Percentiles rank a stretch among this genome's conserved stretches.
Evolutionary conservation across 2,329 filamentous ascomycete genomes (phyloP).

Genomic region (Dichotomopilus funicola): DNA sequence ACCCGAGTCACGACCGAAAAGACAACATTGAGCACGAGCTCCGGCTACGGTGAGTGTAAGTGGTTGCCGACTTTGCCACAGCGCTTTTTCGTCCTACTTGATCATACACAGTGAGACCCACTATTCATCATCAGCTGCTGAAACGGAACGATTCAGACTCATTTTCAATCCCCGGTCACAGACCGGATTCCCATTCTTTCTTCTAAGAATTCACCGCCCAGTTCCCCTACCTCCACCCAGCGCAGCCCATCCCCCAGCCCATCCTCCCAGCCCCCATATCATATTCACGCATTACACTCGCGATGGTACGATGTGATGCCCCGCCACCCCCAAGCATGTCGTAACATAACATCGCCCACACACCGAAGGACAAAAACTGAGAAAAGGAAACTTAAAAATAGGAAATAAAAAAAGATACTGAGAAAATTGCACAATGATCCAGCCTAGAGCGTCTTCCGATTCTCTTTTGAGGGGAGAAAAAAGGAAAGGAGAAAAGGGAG

Average conservation of each 20-base stretch:
- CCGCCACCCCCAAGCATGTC: background rate
- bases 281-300: constrained; percentile 8
- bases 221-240: background rate
- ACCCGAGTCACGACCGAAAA: no score
- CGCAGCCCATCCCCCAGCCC: no score
- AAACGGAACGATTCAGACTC: background rate
- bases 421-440: constrained; percentile 1
- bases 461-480: background rate
- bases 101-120: background rate
- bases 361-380: background rate
- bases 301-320: background rate
- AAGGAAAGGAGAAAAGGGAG: background rate
- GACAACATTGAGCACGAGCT: no score
- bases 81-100: no score
- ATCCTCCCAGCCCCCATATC: no score
- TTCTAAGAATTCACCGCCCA: background rate
- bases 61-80: no score
- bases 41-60: no score
- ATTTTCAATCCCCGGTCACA: constrained; percentile 9
- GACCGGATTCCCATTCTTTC: constrained; percentile 1
- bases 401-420: background rate
- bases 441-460: constrained; percentile 2
- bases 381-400: background rate
- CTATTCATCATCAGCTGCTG: background rate
- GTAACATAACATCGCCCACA: constrained; percentile 8